Conservation (phyloP, 2,329 filamentous ascomycete species). For the Macrophomina pseudophaseolina region DNA sequence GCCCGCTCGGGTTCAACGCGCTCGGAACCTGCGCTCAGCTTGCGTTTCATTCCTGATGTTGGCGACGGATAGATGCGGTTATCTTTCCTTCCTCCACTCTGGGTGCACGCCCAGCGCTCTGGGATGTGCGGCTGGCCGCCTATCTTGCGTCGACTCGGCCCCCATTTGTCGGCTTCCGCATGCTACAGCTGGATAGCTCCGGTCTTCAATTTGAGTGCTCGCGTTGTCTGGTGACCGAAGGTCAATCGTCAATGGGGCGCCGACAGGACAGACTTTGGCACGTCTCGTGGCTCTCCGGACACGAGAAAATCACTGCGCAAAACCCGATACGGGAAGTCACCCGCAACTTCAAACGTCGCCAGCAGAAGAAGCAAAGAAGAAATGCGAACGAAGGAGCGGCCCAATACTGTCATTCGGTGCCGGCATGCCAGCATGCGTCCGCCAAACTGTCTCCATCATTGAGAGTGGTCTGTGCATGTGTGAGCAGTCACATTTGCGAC, state of each 20-base stretch:
- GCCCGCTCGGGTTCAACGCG: too few relatives aligned
- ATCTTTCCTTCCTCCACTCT: too few relatives aligned
- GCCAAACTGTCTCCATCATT: not conserved
- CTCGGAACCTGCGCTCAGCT: too few relatives aligned
- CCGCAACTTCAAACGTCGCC: slow-evolving; percentile 17
- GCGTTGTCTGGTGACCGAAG: not conserved
- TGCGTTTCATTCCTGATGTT: too few relatives aligned
- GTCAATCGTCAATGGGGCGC: not conserved
- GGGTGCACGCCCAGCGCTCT: too few relatives aligned
- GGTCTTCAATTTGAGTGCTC: not conserved
- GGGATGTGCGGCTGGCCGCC: too few relatives aligned
- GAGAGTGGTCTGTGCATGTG: not conserved
- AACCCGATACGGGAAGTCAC: not conserved
- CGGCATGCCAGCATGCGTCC: not conserved
- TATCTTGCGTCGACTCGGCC: too few relatives aligned
- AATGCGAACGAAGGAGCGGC: not conserved
- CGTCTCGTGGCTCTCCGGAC: not conserved
- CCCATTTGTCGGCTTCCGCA: too few relatives aligned
- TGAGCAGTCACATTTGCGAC: slow-evolving; percentile 16
- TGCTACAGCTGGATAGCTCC: too few relatives aligned
- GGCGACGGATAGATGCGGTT: too few relatives aligned
- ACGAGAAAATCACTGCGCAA: not conserved
- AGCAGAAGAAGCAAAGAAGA: slow-evolving; percentile 18
- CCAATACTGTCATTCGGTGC: not conserved
- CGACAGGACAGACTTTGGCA: too few relatives aligned